Evolutionary conservation across 2,329 filamentous ascomycete species (phyloP).

Genomic region (Alternaria rosae): DNA sequence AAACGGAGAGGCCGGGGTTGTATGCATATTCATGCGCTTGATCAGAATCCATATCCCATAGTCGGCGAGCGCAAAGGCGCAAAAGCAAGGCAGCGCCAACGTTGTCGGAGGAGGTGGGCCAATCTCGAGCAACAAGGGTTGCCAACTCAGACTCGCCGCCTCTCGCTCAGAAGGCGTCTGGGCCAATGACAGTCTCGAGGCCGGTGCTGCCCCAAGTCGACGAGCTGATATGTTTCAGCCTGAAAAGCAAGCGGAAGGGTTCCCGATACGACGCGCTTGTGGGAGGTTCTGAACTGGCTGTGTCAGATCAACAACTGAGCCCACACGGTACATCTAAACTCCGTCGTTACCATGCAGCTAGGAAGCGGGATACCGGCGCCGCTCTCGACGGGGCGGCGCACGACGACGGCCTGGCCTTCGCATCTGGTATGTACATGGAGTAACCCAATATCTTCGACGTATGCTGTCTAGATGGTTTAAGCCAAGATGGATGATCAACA

Average conservation of each 20-base stretch:
- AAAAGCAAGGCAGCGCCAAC: conserved; percentile 18
- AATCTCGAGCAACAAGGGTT: conserved; percentile 14
- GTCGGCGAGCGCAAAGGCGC: conserved; percentile 17
- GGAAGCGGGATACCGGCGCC: conserved; percentile 14
- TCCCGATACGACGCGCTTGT: conserved; percentile 10
- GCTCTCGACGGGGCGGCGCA: conserved; percentile 3
- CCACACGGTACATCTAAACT: conserved; percentile 8
- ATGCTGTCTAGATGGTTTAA: not conserved
- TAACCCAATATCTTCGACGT: not conserved
- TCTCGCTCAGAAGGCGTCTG: not conserved
- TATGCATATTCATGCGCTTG: conserved; percentile 22
- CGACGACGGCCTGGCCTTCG: not conserved
- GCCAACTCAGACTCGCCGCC: conserved; percentile 10
- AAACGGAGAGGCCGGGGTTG: conserved; percentile 18
- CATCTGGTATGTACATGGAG: not conserved
- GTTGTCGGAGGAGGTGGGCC: conserved; percentile 15
- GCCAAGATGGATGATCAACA: not conserved
- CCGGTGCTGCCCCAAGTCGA: not conserved
- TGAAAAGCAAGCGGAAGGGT: conserved; percentile 9
- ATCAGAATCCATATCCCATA: conserved; percentile 24
- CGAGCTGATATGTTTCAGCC: conserved; percentile 12
- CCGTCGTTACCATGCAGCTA: conserved; percentile 11
- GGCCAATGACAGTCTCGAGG: conserved; percentile 6
- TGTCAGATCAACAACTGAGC: conserved; percentile 4
- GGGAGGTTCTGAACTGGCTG: conserved; percentile 6